These are phyloP conservation scores for Cystofilobasidium capitatum DNA, from an alignment of 768 basidiomycete species.

Conservation along the genomic window DNA sequence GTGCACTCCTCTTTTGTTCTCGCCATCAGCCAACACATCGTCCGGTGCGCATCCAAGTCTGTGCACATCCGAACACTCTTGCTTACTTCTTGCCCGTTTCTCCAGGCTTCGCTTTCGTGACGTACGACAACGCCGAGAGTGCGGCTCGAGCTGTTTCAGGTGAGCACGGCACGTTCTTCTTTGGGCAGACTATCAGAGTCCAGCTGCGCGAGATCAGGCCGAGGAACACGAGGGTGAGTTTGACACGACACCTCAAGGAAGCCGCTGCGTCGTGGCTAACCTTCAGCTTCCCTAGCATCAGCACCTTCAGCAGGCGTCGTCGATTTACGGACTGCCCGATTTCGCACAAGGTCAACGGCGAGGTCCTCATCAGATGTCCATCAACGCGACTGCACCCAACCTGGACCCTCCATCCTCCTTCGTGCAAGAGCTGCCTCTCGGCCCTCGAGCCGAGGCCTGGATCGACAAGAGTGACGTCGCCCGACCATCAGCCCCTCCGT, in stretches of 20 bases:
- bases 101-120: not conserved
- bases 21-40: not conserved
- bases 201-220: not conserved
- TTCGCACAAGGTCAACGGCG: slow-evolving; percentile 21
- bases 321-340: not conserved
- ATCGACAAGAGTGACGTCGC: no score
- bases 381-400: no score
- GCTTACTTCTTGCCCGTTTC: not conserved
- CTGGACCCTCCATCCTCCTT: no score
- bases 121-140: not conserved
- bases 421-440: no score
- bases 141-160: not conserved
- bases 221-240: not conserved
- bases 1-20: not conserved
- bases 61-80: no score
- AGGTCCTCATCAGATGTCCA: no score
- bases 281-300: not conserved
- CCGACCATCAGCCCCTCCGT: no score
- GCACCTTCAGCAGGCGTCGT: not conserved
- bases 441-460: no score
- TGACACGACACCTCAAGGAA: no score
- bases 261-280: not conserved
- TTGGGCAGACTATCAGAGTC: not conserved
- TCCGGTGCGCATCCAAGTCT: no score
- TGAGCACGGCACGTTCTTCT: not conserved